These are phyloP conservation scores for Sextonia rubra DNA, from an alignment of 164 flowering plant species.

Conservation along the genomic window DNA sequence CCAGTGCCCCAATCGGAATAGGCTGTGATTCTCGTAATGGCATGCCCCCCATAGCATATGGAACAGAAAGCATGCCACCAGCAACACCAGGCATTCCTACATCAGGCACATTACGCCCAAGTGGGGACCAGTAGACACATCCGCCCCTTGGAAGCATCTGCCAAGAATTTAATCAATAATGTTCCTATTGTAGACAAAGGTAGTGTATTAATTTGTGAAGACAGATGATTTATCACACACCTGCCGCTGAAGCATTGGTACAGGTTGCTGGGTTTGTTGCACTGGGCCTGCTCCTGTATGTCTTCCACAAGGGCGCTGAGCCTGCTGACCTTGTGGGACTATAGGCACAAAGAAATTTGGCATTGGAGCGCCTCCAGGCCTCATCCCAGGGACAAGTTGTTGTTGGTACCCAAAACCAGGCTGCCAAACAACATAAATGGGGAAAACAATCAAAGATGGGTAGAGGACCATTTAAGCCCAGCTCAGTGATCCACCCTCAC, in stretches of 20 bases:
- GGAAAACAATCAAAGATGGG: not conserved
- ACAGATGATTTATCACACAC: constrained; percentile 22
- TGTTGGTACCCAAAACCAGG: constrained; percentile 84
- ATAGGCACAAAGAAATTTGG: constrained; percentile 66
- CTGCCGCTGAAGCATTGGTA: constrained; percentile 72
- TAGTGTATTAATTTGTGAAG: not conserved
- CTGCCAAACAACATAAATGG: constrained; percentile 19
- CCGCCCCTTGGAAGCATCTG: constrained; percentile 80
- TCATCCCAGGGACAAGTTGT: constrained; percentile 81
- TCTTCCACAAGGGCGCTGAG: constrained; percentile 72
- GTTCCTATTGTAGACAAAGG: not conserved
- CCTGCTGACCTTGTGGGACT: constrained; percentile 71
- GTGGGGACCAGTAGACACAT: constrained; percentile 64
- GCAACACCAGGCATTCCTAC: constrained; percentile 58
- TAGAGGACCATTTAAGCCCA: not conserved
- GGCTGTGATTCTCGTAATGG: constrained; percentile 56
- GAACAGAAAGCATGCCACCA: constrained; percentile 60
- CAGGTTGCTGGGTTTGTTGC: constrained; percentile 66
- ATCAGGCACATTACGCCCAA: constrained; percentile 70
- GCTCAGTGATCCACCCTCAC: too few relatives aligned
- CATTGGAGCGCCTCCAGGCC: constrained; percentile 72
- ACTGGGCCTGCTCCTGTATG: constrained; percentile 48
- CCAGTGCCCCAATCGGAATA: constrained; percentile 52
- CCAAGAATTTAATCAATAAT: not conserved
- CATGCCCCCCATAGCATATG: constrained; percentile 60